Conservation (phyloP, 257 asterid genomes). For the Schizonepeta tenuifolia region DNA sequence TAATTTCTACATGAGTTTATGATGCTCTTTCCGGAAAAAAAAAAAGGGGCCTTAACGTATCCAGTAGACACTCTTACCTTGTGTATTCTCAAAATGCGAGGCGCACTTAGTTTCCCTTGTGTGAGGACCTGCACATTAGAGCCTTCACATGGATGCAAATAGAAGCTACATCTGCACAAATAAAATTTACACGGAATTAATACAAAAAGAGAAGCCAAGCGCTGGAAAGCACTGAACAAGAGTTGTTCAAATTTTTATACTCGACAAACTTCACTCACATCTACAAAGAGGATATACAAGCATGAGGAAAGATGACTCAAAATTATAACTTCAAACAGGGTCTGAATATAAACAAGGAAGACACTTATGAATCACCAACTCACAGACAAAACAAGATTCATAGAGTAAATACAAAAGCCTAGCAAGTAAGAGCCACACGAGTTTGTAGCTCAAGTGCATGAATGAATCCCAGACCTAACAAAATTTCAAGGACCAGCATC, state of each 20-base stretch:
- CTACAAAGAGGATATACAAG: neutral
- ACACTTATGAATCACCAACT: neutral
- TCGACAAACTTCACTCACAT: neutral
- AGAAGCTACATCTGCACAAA: constrained; percentile 92
- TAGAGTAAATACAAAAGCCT: constrained; percentile 16
- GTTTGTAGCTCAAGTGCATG: neutral
- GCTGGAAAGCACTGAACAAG: neutral
- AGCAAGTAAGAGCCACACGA: neutral
- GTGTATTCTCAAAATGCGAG: constrained; percentile 97
- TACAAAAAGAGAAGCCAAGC: constrained; percentile 2
- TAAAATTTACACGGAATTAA: constrained; percentile 26
- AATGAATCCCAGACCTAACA: neutral
- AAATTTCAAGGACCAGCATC: constrained; percentile 3
- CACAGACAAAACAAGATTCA: constrained; percentile 9
- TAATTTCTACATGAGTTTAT: neutral
- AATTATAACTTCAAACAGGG: constrained; percentile 13
- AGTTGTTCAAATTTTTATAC: neutral
- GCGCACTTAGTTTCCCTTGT: constrained; percentile 98
- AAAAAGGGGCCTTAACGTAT: constrained; percentile 26
- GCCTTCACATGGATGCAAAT: constrained; percentile 93
- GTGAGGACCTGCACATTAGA: constrained; percentile 81
- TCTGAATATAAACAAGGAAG: constrained; percentile 3
- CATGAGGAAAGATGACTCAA: neutral
- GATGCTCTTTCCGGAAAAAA: constrained; percentile 19
- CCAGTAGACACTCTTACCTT: constrained; percentile 61